Conservation (phyloP, 352 stramenopile genomes). For the Phytophthora fragariaefolia region DNA sequence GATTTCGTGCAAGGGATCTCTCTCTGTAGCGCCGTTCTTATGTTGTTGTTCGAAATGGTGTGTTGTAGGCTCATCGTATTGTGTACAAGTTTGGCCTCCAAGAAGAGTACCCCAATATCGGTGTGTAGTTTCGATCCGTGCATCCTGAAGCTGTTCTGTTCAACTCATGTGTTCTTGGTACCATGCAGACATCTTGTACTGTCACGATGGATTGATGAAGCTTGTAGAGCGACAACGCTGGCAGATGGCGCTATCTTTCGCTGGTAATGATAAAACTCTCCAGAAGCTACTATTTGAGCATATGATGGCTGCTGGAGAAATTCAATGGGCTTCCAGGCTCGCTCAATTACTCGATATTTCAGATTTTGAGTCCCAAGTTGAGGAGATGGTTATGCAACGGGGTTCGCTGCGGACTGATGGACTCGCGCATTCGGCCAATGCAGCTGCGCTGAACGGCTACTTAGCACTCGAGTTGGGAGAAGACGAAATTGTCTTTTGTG, state of each 20-base stretch:
- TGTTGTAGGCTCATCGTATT: conserved; percentile 58
- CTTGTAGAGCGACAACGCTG: conserved; percentile 72
- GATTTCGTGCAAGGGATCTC: conserved; percentile 18
- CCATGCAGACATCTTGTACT: conserved; percentile 57
- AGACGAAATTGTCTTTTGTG: conserved; percentile 47
- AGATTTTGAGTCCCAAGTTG: conserved; percentile 47
- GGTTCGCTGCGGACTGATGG: conserved; percentile 13
- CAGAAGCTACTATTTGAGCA: conserved; percentile 56
- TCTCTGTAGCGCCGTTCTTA: neutral
- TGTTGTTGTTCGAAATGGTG: neutral
- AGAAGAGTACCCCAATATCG: conserved; percentile 65
- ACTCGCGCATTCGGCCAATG: conserved; percentile 25
- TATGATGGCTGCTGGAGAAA: conserved; percentile 51
- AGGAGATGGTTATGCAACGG: conserved; percentile 24
- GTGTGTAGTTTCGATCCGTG: conserved; percentile 16
- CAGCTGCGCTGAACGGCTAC: conserved; percentile 39
- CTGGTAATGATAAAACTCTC: conserved; percentile 59
- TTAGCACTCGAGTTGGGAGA: conserved; percentile 39
- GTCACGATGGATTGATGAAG: conserved; percentile 63
- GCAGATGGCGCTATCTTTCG: conserved; percentile 74
- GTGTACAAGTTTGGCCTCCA: conserved; percentile 66
- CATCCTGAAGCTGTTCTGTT: neutral
- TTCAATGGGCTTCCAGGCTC: conserved; percentile 42
- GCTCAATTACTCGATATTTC: conserved; percentile 48
- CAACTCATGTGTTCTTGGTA: conserved; percentile 1